Evolutionary conservation across 2,329 filamentous ascomycete species (phyloP), one percentile per base, ranked within the genome.

Genomic region (Coniochaeta ligniaria): DNA sequence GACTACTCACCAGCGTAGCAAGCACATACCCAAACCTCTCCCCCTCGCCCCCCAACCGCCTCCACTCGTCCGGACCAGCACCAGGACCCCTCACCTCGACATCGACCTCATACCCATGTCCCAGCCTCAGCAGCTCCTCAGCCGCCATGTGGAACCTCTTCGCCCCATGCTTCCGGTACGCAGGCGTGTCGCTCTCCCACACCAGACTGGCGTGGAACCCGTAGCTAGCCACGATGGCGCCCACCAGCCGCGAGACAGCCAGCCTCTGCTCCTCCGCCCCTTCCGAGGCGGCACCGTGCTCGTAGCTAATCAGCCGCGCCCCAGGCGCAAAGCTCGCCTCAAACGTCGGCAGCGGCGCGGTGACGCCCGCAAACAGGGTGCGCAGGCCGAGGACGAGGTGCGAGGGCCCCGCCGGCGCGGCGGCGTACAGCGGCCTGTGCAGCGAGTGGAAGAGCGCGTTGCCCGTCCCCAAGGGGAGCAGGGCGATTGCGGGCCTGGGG

Each of bases 201-300:
- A 98, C 92, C 3, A 98, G 81, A 47, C 88, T 87, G 33, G 93
- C 91, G 70, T 98, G 94, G 69, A 98, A 86, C 22, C 90, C 94
- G 83, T 96, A 96, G 72, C 90, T 95, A 52, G 88, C 88, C 1
- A 98, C 93, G 24, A 97, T 91, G 26, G 89, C 89, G 28, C 92
- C 93, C 67, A 89, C 83, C 26, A 89, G 76, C 54, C 74, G 71
- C 0, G 71, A 68, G 5, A 79, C 73, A 1, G 65, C 61, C 11
- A 73, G 9, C 69, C 58, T 6, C 65, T 52, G 59, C 3, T 65
- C 61, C 1, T 57, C 35, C 7, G 61, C 64, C 9, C 73, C 72
- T 2, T 66, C 62, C 7, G 69, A 57, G 35, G 35, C 35, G 60
- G 1, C 61, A 57, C 3, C 62, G 2, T 63, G 64, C 11, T 63